A percentile compares a stretch with the other conserved stretches of the same genome.
These are phyloP conservation scores for Westerdykella aurantiaca DNA, from an alignment of 2,329 filamentous ascomycete genomes.

Conservation along the genomic window DNA sequence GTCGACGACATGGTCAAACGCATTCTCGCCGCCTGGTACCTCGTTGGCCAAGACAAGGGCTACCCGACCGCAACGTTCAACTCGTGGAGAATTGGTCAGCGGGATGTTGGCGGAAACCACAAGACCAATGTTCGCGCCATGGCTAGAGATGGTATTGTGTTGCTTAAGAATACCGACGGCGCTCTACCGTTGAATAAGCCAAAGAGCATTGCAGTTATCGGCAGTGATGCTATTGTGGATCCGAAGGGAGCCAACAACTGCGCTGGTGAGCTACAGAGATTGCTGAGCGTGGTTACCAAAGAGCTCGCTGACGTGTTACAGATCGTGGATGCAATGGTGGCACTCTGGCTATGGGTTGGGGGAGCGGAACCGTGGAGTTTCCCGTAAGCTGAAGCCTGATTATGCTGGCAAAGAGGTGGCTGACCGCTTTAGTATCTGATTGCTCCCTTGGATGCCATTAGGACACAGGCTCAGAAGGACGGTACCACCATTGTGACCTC, in stretches of 20 bases:
- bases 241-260: slow-evolving; percentile 74
- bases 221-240: slow-evolving; percentile 75
- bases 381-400: slow-evolving; percentile 11
- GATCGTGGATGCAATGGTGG: slow-evolving; percentile 61
- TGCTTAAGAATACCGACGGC: slow-evolving; percentile 59
- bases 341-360: slow-evolving; percentile 64
- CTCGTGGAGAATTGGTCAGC: slow-evolving; percentile 40
- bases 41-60: slow-evolving; percentile 42
- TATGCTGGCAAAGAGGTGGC: not conserved
- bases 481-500: slow-evolving; percentile 37
- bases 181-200: slow-evolving; percentile 63
- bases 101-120: slow-evolving; percentile 39
- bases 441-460: slow-evolving; percentile 41
- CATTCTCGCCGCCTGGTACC: slow-evolving; percentile 48
- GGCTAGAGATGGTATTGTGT: slow-evolving; percentile 45
- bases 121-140: slow-evolving; percentile 36
- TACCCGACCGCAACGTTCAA: slow-evolving; percentile 43
- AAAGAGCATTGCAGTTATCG: slow-evolving; percentile 61
- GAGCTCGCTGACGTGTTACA: slow-evolving; percentile 3
- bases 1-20: slow-evolving; percentile 41
- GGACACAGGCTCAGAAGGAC: slow-evolving; percentile 31
- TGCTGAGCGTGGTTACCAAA: not conserved
- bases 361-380: slow-evolving; percentile 50
- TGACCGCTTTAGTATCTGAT: slow-evolving; percentile 37
- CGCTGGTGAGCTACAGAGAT: slow-evolving; percentile 2